Evolutionary conservation across 129 eudicot species (phyloP).

Genomic region (Pseudognaphalium luteoalbum): DNA sequence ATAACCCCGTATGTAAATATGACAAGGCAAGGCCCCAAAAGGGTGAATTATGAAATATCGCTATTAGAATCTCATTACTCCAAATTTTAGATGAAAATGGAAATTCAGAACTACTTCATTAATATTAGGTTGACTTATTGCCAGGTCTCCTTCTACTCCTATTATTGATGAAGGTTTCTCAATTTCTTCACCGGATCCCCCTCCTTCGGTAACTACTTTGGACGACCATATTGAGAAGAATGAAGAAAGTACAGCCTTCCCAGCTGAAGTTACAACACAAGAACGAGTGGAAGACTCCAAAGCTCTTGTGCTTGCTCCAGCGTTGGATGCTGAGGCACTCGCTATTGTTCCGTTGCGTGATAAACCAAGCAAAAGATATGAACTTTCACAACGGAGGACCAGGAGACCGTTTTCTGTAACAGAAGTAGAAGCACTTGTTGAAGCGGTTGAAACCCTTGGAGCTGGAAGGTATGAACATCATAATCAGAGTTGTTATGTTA

Average conservation of each 20-base stretch:
- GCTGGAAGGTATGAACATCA: constrained; percentile 72
- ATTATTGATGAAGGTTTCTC: constrained; percentile 31
- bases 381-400: constrained; percentile 69
- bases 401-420: constrained; percentile 83
- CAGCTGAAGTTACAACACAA: constrained; percentile 31
- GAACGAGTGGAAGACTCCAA: constrained; percentile 49
- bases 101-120: constrained; percentile 5
- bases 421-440: constrained; percentile 99
- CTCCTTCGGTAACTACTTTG: constrained; percentile 34
- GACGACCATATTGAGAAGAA: constrained; percentile 34
- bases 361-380: constrained; percentile 50
- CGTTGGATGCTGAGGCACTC: constrained; percentile 46
- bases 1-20: constrained; percentile 1
- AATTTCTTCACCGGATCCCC: constrained; percentile 31
- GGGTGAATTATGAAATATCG: not conserved
- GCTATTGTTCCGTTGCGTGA: constrained; percentile 51
- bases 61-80: constrained; percentile 6
- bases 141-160: constrained; percentile 54
- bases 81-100: constrained; percentile 12
- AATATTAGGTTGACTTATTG: not conserved
- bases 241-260: constrained; percentile 37
- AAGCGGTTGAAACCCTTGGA: constrained; percentile 95
- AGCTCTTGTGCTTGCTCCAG: constrained; percentile 60
- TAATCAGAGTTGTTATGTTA: not conserved
- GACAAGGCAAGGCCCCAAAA: not conserved